phyloP scores from a whole-genome alignment of 2,329 filamentous ascomycete species.

The Neophaeococcomyces mojaviensis region DNA sequence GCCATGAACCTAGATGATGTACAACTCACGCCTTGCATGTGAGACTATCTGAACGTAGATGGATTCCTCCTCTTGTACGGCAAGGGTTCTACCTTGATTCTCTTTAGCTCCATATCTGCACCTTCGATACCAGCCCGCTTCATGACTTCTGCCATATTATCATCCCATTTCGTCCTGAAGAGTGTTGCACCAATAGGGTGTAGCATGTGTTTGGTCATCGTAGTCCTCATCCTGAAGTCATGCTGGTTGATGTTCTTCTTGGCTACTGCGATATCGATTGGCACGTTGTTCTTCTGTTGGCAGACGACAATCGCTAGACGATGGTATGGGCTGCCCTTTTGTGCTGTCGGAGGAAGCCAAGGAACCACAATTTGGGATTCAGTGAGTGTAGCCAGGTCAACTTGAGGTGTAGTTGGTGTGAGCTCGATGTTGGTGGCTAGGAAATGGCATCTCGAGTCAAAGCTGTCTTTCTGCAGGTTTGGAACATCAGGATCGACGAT shows the following conservation, averaged over 20 bases:
- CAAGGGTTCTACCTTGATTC: constrained; percentile 63
- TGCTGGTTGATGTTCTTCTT: constrained; percentile 49
- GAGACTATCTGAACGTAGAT: constrained; percentile 34
- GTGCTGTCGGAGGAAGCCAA: constrained; percentile 78
- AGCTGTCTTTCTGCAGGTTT: constrained; percentile 64
- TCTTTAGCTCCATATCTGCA: constrained; percentile 75
- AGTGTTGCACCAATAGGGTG: constrained; percentile 73
- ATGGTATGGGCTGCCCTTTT: constrained; percentile 88
- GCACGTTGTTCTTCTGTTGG: constrained; percentile 61
- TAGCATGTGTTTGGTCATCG: constrained; percentile 62
- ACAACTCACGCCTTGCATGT: no score
- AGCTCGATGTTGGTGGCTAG: constrained; percentile 68
- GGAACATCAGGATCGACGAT: constrained; percentile 90
- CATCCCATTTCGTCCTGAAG: constrained; percentile 87
- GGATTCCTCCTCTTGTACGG: constrained; percentile 56
- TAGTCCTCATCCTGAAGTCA: constrained; percentile 66
- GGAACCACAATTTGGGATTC: constrained; percentile 62
- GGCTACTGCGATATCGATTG: constrained; percentile 52
- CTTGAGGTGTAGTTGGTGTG: constrained; percentile 50
- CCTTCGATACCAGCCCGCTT: constrained; percentile 65
- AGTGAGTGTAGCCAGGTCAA: constrained; percentile 58
- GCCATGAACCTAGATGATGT: constrained; percentile 25
- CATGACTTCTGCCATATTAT: constrained; percentile 82
- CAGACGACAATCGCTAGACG: constrained; percentile 76
- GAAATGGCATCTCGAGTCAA: constrained; percentile 77